Percentiles rank a stretch among this genome's conserved stretches.
These are phyloP conservation scores for Circinella umbellata DNA, from an alignment of 371 early-diverging fungal genomes.

Conservation along the genomic window DNA sequence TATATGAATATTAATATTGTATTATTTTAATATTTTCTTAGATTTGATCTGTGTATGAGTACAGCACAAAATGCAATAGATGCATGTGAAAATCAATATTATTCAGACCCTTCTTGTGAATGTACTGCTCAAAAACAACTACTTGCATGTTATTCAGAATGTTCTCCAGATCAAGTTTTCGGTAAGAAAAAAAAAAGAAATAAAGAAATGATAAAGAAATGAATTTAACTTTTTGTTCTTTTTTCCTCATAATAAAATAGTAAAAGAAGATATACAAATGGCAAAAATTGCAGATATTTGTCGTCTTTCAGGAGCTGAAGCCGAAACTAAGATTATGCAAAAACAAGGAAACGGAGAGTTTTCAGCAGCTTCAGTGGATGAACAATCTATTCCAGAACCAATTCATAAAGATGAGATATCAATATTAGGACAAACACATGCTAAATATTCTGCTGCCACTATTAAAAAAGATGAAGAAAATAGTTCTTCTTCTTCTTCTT, in stretches of 20 bases:
- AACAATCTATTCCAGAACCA: not conserved
- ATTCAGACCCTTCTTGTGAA: slow-evolving; percentile 8
- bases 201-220: not conserved
- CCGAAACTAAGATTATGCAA: not conserved
- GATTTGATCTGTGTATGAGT: slow-evolving; percentile 21
- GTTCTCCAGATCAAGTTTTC: slow-evolving; percentile 8
- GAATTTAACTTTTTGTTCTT: not conserved
- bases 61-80: slow-evolving; percentile 21
- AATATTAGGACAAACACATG: not conserved
- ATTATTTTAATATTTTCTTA: not conserved
- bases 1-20: no score
- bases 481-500: not conserved
- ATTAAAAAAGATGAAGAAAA: not conserved
- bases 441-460: not conserved
- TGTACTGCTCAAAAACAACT: slow-evolving; percentile 28
- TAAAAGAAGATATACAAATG: slow-evolving; percentile 2
- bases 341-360: not conserved
- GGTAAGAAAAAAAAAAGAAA: not conserved
- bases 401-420: not conserved
- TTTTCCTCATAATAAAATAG: not conserved
- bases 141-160: slow-evolving; percentile 26
- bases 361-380: no score
- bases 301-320: not conserved
- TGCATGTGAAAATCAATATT: not conserved
- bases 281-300: not conserved